phyloP scores from a whole-genome alignment of 2,329 filamentous ascomycete species.

The Pyrenophora graminea region DNA sequence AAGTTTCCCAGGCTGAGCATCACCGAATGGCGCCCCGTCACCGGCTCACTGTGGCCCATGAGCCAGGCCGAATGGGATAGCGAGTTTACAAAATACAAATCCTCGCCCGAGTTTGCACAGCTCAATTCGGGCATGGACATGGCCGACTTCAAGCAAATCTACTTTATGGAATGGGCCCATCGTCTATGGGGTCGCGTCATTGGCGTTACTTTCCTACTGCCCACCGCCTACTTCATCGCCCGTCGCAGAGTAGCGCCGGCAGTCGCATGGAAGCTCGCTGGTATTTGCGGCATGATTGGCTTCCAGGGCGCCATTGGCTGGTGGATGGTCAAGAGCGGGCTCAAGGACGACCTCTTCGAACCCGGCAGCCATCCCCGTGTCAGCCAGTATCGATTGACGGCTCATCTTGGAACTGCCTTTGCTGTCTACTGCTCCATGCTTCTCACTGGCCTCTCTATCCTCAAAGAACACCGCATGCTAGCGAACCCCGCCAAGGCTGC shows the following conservation, averaged over 20 bases:
- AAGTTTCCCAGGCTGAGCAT: slow-evolving; percentile 75
- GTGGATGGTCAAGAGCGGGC: slow-evolving; percentile 99
- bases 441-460: slow-evolving; percentile 80
- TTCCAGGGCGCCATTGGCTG: slow-evolving; percentile 95
- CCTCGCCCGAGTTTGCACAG: slow-evolving; percentile 88
- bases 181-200: slow-evolving; percentile 92
- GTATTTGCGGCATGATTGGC: slow-evolving; percentile 86
- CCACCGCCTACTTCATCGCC: slow-evolving; percentile 85
- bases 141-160: slow-evolving; percentile 96
- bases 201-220: slow-evolving; percentile 85
- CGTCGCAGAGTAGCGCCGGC: slow-evolving; percentile 74
- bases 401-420: slow-evolving; percentile 89
- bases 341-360: slow-evolving; percentile 94
- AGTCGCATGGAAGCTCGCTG: slow-evolving; percentile 77
- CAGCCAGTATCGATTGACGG: slow-evolving; percentile 88
- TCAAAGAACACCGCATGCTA: slow-evolving; percentile 76
- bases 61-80: slow-evolving; percentile 82
- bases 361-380: slow-evolving; percentile 89
- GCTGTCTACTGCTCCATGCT: slow-evolving; percentile 94
- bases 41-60: slow-evolving; percentile 84
- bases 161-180: slow-evolving; percentile 99
- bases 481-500: slow-evolving; percentile 67
- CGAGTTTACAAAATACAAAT: slow-evolving; percentile 90
- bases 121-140: slow-evolving; percentile 93
- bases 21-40: slow-evolving; percentile 97